Conservation (phyloP, 257 asterid genomes). For the Penstemon barbatus region DNA sequence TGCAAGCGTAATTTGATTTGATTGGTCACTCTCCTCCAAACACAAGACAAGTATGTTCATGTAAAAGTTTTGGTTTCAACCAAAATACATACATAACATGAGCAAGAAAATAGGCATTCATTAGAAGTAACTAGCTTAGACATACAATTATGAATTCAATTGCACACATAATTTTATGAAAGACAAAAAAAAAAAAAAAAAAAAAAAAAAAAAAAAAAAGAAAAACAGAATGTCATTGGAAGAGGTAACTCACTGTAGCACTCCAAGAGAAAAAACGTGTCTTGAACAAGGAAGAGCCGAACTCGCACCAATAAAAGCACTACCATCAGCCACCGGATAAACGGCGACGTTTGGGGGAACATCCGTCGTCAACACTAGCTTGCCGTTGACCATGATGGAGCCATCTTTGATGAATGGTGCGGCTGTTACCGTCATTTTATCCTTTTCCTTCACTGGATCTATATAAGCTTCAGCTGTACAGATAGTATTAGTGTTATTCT, state of each 20-base stretch:
- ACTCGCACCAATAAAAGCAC: slow-evolving; percentile 51
- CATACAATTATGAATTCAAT: neutral
- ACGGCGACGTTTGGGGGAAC: slow-evolving; percentile 50
- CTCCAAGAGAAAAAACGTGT: slow-evolving; percentile 56
- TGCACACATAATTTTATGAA: neutral
- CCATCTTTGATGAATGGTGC: slow-evolving; percentile 46
- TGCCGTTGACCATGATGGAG: slow-evolving; percentile 45
- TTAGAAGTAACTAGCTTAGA: neutral
- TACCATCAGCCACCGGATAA: slow-evolving; percentile 38
- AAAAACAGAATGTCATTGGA: neutral
- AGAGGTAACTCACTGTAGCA: slow-evolving; percentile 42
- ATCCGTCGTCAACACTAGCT: slow-evolving; percentile 38
- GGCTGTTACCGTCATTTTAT: slow-evolving; percentile 42
- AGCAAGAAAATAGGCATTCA: neutral
- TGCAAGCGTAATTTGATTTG: too few relatives aligned
- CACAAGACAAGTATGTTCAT: too few relatives aligned
- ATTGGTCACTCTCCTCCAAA: too few relatives aligned
- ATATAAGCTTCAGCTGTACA: neutral
- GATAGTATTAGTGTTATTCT: neutral
- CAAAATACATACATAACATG: too few relatives aligned
- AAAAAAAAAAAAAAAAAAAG: too few relatives aligned
- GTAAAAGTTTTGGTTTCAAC: too few relatives aligned
- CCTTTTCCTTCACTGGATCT: slow-evolving; percentile 31
- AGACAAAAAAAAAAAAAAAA: too few relatives aligned
- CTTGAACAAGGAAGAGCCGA: slow-evolving; percentile 37